Conservation (phyloP, 2,329 filamentous ascomycete genomes). For the Colletotrichum aenigma region DNA sequence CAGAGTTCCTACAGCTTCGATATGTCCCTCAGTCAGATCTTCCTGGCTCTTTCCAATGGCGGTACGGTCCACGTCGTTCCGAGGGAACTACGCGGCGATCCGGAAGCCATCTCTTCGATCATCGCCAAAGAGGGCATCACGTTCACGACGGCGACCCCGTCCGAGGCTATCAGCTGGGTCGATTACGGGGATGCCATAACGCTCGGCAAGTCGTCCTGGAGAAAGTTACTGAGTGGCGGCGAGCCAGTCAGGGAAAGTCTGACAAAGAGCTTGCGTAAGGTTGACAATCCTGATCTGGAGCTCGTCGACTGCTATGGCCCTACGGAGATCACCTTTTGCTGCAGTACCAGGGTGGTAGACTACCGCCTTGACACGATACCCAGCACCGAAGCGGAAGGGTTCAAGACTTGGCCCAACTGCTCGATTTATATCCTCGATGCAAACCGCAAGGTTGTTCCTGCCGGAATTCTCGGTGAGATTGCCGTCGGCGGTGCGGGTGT, state of each 20-base stretch:
- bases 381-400: conserved; percentile 8
- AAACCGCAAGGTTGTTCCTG: conserved; percentile 35
- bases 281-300: conserved; percentile 12
- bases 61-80: conserved; percentile 40
- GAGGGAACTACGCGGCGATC: conserved; percentile 32
- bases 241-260: conserved; percentile 10
- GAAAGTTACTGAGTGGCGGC: conserved; percentile 20
- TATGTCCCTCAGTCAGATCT: conserved; percentile 40
- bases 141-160: conserved; percentile 41
- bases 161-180: conserved; percentile 41
- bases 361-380: conserved; percentile 24
- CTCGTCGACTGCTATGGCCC: conserved; percentile 29
- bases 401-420: conserved; percentile 30
- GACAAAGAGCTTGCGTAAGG: conserved; percentile 8
- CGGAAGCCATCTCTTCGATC: conserved; percentile 34
- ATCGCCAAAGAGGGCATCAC: conserved; percentile 40
- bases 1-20: conserved; percentile 46
- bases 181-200: conserved; percentile 14
- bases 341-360: neutral
- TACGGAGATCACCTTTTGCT: conserved; percentile 27
- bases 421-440: conserved; percentile 46
- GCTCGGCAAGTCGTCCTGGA: conserved; percentile 22
- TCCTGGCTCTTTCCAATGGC: conserved; percentile 37
- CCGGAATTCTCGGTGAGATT: conserved; percentile 37
- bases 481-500: conserved; percentile 34